These are phyloP conservation scores for Prunus armeniaca DNA, from an alignment of 306 rosid genomes.

Conservation along the genomic window DNA sequence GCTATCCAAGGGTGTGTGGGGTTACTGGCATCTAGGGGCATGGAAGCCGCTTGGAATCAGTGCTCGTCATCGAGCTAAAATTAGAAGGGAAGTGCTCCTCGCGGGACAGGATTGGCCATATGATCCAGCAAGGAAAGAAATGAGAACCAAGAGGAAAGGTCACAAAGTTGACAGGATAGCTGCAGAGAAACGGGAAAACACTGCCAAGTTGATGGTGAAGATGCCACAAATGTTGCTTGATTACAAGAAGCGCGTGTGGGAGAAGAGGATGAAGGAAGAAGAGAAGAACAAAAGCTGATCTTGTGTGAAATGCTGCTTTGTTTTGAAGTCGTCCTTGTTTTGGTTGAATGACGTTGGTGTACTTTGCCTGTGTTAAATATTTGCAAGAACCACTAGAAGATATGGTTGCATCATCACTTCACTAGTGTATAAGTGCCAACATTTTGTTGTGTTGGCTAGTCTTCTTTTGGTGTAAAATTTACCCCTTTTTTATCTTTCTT, in stretches of 20 bases:
- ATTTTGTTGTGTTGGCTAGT: background rate
- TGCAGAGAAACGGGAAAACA: slow-evolving; percentile 73
- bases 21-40: slow-evolving; percentile 89
- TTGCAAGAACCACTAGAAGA: background rate
- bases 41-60: slow-evolving; percentile 80
- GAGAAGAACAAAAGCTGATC: slow-evolving; percentile 54
- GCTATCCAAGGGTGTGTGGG: slow-evolving; percentile 82
- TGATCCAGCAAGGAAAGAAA: slow-evolving; percentile 77
- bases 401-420: background rate
- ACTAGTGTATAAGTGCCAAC: background rate
- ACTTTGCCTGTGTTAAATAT: background rate
- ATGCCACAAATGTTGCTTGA: slow-evolving; percentile 77
- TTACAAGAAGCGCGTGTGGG: slow-evolving; percentile 84
- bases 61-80: slow-evolving; percentile 65
- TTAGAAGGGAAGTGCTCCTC: slow-evolving; percentile 74
- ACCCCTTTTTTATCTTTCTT: background rate
- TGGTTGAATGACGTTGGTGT: slow-evolving; percentile 4
- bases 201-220: slow-evolving; percentile 78
- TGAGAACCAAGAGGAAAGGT: slow-evolving; percentile 85
- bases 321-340: background rate
- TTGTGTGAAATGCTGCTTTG: background rate
- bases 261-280: slow-evolving; percentile 95
- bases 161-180: slow-evolving; percentile 79
- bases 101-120: slow-evolving; percentile 77
- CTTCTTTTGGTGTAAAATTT: background rate